phyloP scores from a whole-genome alignment of 2,329 filamentous ascomycete species.

The Xylaria sp. region DNA sequence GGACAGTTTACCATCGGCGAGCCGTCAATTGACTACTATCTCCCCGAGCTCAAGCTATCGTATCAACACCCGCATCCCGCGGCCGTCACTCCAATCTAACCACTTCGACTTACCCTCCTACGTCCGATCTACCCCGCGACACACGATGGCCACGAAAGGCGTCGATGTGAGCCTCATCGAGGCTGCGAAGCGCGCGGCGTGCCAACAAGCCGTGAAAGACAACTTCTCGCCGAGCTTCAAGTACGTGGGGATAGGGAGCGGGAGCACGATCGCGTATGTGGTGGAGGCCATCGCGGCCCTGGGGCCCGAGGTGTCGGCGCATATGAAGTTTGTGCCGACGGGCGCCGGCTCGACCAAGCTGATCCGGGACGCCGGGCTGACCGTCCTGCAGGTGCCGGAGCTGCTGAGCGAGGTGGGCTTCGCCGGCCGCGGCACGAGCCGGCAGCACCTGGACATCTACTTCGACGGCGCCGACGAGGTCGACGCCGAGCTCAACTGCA shows the following conservation, averaged over 20 bases:
- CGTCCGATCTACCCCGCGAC: constrained; percentile 15
- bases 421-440: constrained; percentile 54
- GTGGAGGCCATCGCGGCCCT: constrained; percentile 80
- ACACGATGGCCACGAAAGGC: constrained; percentile 34
- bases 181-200: constrained; percentile 78
- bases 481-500: constrained; percentile 92
- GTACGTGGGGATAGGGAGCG: constrained; percentile 86
- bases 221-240: constrained; percentile 83
- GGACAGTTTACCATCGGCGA: not conserved
- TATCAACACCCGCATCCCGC: constrained; percentile 1
- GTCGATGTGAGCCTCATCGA: constrained; percentile 62
- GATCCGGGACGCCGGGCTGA: constrained; percentile 81
- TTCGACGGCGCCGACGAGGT: constrained; percentile 99
- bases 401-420: constrained; percentile 65
- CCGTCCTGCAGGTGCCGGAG: constrained; percentile 80
- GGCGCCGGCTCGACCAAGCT: constrained; percentile 90
- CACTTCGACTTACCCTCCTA: not conserved
- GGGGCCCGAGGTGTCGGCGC: constrained; percentile 61
- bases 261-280: constrained; percentile 85
- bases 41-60: not conserved
- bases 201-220: constrained; percentile 72
- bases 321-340: constrained; percentile 90
- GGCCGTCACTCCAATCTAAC: constrained; percentile 9
- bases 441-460: constrained; percentile 78
- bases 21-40: not conserved